These are phyloP conservation scores for Taphrina betulina DNA, from an alignment of 1,139 yeast genomes.

Conservation along the genomic window DNA sequence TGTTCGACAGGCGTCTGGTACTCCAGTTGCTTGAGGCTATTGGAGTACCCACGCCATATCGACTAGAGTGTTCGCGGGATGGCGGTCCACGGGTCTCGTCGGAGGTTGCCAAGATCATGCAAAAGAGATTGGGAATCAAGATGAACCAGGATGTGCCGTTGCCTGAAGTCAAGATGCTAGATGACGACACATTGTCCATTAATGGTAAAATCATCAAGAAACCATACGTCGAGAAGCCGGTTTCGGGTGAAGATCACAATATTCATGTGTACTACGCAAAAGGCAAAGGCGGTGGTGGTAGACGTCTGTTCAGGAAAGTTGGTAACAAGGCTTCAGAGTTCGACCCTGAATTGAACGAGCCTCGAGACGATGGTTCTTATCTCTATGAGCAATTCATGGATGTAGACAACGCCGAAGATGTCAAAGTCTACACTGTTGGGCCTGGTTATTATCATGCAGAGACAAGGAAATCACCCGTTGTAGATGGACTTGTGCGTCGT, in stretches of 20 bases:
- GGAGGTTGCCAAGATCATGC: constrained; percentile 50
- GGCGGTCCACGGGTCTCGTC: constrained; percentile 87
- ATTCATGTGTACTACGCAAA: constrained; percentile 88
- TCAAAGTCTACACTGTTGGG: constrained; percentile 97
- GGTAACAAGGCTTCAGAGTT: constrained; percentile 97
- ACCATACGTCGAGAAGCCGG: constrained; percentile 98
- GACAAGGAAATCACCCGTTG: constrained; percentile 97
- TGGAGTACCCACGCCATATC: constrained; percentile 80
- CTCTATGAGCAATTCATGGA: constrained; percentile 96
- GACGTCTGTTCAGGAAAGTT: constrained; percentile 87
- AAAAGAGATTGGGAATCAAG: constrained; percentile 58
- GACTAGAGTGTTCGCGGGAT: constrained; percentile 88
- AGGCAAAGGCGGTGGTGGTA: constrained; percentile 94
- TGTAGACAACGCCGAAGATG: constrained; percentile 97
- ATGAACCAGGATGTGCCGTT: constrained; percentile 49
- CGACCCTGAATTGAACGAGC: constrained; percentile 71
- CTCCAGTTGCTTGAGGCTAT: constrained; percentile 77
- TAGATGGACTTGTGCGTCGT: constrained; percentile 95
- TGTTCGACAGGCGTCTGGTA: constrained; percentile 95
- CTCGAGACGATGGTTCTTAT: constrained; percentile 87
- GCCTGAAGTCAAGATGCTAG: constrained; percentile 58
- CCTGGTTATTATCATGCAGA: constrained; percentile 91
- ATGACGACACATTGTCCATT: constrained; percentile 77
- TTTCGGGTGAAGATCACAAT: constrained; percentile 98
- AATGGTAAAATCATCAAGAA: constrained; percentile 70